phyloP scores from a whole-genome alignment of 1,284 basidiomycete genomes.

The Sanghuangporus weigelae region DNA sequence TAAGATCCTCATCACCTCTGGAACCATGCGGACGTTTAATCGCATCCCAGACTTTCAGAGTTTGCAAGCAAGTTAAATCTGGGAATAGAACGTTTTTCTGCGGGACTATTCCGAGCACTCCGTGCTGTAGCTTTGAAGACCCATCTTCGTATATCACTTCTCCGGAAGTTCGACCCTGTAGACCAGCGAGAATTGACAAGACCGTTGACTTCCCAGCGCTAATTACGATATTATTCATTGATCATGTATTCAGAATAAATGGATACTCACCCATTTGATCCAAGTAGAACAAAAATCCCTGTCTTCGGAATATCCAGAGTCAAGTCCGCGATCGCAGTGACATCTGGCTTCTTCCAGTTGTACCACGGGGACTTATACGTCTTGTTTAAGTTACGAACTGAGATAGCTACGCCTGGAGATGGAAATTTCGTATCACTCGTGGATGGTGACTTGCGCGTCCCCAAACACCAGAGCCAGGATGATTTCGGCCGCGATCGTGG shows the following conservation, averaged over 20 bases:
- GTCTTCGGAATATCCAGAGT: conserved; percentile 60
- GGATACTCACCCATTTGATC: conserved; percentile 57
- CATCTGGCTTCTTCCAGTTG: conserved; percentile 30
- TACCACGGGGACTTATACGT: conserved; percentile 34
- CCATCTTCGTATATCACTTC: conserved; percentile 59
- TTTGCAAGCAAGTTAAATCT: conserved; percentile 70
- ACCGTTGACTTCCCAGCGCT: conserved; percentile 80
- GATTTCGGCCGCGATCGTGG: conserved; percentile 23
- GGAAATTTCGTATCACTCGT: conserved; percentile 20
- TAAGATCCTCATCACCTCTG: conserved; percentile 46
- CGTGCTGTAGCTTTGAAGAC: conserved; percentile 44
- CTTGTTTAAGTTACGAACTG: conserved; percentile 55
- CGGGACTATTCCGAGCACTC: conserved; percentile 70
- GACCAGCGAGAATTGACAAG: conserved; percentile 60
- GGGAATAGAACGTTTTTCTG: conserved; percentile 83
- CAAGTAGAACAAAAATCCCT: conserved; percentile 72
- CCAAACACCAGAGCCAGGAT: conserved; percentile 24
- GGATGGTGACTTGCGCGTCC: conserved; percentile 22
- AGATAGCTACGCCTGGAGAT: conserved; percentile 44
- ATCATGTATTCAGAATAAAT: background rate
- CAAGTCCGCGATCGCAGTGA: conserved; percentile 60
- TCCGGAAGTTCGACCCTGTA: conserved; percentile 55
- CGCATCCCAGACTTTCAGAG: conserved; percentile 65
- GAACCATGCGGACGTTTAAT: conserved; percentile 60
- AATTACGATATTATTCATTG: background rate